Evolutionary conservation across 371 early-diverging fungal genomes (phyloP).

Genomic region (Lichtheimia ornata): DNA sequence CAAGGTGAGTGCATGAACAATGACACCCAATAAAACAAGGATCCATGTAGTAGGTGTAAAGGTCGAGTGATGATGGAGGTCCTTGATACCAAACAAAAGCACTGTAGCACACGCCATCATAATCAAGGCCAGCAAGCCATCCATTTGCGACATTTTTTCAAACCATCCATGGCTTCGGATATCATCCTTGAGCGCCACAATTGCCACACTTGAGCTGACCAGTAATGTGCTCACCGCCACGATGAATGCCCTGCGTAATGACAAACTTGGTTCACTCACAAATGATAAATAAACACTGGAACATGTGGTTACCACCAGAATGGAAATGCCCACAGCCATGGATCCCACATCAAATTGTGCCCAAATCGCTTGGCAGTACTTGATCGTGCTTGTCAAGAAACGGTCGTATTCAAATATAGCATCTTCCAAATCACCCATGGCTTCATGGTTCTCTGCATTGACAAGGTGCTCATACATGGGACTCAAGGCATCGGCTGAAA

Average conservation of each 20-base stretch:
- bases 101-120: background rate
- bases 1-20: slow-evolving; percentile 64
- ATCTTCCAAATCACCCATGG: slow-evolving; percentile 24
- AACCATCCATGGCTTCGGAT: slow-evolving; percentile 28
- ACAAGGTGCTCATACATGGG: slow-evolving; percentile 26
- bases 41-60: background rate
- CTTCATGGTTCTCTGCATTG: slow-evolving; percentile 14
- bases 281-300: slow-evolving; percentile 1
- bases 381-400: slow-evolving; percentile 68
- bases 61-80: background rate
- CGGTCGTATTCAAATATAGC: slow-evolving; percentile 53
- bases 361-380: slow-evolving; percentile 83
- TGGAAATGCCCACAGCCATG: slow-evolving; percentile 62
- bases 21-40: background rate
- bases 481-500: slow-evolving; percentile 20
- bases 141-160: slow-evolving; percentile 38
- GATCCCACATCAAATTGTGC: slow-evolving; percentile 84
- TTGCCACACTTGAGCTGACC: background rate
- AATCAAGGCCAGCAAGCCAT: slow-evolving; percentile 17
- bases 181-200: background rate
- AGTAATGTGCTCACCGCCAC: background rate
- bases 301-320: slow-evolving; percentile 31
- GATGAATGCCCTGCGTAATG: background rate
- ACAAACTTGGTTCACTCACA: background rate
- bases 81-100: background rate